Percentiles rank a stretch among this genome's conserved stretches.
phyloP scores from a whole-genome alignment of 352 stramenopile genomes.

The Pythium apleroticum region DNA sequence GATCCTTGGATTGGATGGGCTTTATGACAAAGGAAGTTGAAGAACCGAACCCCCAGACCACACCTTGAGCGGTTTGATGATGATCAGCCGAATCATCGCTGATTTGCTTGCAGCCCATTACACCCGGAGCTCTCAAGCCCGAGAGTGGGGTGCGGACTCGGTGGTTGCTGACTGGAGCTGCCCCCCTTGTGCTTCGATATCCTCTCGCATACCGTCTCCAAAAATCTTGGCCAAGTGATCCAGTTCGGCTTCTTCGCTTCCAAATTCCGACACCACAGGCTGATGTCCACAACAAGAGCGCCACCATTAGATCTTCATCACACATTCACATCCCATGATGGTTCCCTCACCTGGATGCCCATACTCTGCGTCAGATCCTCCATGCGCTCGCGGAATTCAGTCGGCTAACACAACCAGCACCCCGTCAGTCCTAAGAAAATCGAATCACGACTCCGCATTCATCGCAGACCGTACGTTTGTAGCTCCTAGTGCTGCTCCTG shows the following conservation, averaged over 20 bases:
- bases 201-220: slow-evolving; percentile 21
- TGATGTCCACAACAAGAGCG: background rate
- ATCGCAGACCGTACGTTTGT: slow-evolving; percentile 42
- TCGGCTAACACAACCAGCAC: slow-evolving; percentile 14
- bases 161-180: background rate
- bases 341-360: slow-evolving; percentile 25
- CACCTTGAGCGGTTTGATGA: no score
- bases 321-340: no score
- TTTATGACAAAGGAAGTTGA: no score
- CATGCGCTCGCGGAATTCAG: slow-evolving; percentile 43
- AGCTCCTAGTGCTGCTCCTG: slow-evolving; percentile 36
- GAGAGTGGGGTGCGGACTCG: background rate
- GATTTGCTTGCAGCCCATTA: no score
- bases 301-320: background rate
- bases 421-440: no score
- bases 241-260: slow-evolving; percentile 30
- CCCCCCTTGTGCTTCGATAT: background rate
- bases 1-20: no score
- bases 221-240: slow-evolving; percentile 31
- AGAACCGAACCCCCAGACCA: no score
- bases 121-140: no score
- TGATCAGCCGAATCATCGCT: no score
- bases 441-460: no score
- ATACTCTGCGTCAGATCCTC: slow-evolving; percentile 31
- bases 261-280: slow-evolving; percentile 15